Conservation (phyloP, 2,329 filamentous ascomycete genomes). For the Elsinoe fawcettii region DNA sequence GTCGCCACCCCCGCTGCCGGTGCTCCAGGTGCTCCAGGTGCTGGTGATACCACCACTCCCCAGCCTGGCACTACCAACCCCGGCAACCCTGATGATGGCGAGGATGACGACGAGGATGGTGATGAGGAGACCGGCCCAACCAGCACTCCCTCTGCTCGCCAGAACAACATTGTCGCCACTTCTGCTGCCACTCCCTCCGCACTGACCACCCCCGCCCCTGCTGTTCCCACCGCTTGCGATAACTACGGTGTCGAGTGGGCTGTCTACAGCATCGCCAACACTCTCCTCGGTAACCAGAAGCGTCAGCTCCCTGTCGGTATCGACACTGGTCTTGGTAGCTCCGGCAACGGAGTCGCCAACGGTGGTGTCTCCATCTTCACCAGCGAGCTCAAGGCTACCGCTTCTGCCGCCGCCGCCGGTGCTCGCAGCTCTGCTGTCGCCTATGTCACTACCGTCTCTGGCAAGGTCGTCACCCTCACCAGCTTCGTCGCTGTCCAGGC, state of each 20-base stretch:
- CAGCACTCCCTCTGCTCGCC: not conserved
- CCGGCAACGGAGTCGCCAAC: not conserved
- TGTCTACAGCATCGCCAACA: conserved; percentile 10
- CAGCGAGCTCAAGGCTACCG: conserved; percentile 1
- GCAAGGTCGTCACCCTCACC: not conserved
- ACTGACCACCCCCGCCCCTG: not conserved
- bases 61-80: too few relatives aligned
- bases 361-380: conserved; percentile 7
- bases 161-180: not conserved
- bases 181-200: not conserved
- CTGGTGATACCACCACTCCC: too few relatives aligned
- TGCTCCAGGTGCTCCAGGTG: too few relatives aligned
- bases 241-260: conserved; percentile 9
- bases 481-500: conserved; percentile 5
- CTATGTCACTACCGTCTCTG: not conserved
- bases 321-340: not conserved
- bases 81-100: not conserved
- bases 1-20: not conserved
- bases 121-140: not conserved
- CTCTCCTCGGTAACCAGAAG: conserved; percentile 9
- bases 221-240: conserved; percentile 5
- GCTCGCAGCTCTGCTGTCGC: not conserved
- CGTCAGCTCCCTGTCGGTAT: not conserved
- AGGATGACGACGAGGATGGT: not conserved
- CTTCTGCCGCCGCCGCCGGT: conserved; percentile 1